These are phyloP conservation scores for Recurvomyces mirabilis DNA, from an alignment of 495 filamentous ascomycete genomes.

Conservation along the genomic window DNA sequence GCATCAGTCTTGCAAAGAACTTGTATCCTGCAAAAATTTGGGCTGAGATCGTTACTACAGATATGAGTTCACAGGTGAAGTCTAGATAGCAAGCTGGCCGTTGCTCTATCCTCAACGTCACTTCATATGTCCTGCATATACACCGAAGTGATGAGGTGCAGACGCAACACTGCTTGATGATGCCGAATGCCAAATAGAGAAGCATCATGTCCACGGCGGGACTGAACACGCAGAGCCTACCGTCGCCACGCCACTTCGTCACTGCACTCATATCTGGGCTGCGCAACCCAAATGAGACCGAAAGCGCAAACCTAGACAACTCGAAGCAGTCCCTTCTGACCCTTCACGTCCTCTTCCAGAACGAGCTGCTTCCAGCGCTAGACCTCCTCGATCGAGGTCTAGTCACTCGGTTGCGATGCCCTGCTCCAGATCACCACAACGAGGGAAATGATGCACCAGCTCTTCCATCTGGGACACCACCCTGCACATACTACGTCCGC, in stretches of 20 bases:
- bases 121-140: background rate
- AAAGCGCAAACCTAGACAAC: conserved; percentile 9
- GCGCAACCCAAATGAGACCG: background rate
- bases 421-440: background rate
- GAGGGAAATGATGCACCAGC: background rate
- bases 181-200: too few relatives aligned
- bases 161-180: too few relatives aligned
- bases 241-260: conserved; percentile 4
- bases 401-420: conserved; percentile 37
- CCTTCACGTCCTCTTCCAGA: conserved; percentile 54
- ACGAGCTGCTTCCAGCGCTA: conserved; percentile 57
- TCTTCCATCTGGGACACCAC: background rate
- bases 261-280: conserved; percentile 2
- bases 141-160: background rate
- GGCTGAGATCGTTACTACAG: too few relatives aligned
- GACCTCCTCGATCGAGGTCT: conserved; percentile 69
- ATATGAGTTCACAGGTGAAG: too few relatives aligned
- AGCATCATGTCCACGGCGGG: too few relatives aligned
- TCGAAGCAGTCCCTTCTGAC: conserved; percentile 40
- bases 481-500: conserved; percentile 32
- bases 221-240: too few relatives aligned
- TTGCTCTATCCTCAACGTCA: background rate
- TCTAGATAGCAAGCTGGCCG: too few relatives aligned
- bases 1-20: too few relatives aligned
- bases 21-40: too few relatives aligned